Conservation (phyloP, 768 basidiomycete species). For the Chalciporus piperatus region DNA sequence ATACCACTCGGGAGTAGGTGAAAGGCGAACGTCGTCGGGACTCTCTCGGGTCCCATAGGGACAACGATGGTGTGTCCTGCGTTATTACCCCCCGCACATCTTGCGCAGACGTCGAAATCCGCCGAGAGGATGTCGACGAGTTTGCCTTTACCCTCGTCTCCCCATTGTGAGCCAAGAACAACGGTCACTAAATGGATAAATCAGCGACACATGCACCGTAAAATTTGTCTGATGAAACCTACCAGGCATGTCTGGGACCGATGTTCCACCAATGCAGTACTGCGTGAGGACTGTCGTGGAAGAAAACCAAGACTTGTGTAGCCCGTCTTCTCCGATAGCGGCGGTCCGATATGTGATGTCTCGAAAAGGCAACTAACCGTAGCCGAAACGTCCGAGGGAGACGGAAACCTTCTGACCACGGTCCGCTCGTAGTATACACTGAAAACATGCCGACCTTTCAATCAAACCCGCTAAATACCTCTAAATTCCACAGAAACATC, state of each 20-base stretch:
- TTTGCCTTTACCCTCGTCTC: conserved; percentile 93
- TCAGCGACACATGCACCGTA: conserved; percentile 8
- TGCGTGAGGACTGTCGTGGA: conserved; percentile 13
- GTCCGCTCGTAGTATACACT: too few relatives aligned
- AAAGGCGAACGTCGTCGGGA: conserved; percentile 88
- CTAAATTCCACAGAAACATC: conserved; percentile 36
- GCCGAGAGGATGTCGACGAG: conserved; percentile 95
- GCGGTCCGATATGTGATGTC: not conserved
- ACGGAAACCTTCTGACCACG: too few relatives aligned
- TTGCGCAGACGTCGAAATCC: conserved; percentile 86
- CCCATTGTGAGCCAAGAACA: conserved; percentile 89
- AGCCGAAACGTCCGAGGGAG: too few relatives aligned
- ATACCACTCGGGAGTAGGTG: conserved; percentile 92
- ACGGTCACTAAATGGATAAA: conserved; percentile 48
- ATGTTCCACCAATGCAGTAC: not conserved
- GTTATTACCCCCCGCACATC: conserved; percentile 98
- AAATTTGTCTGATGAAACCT: not conserved
- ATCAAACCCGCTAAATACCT: conserved; percentile 36
- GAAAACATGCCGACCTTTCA: conserved; percentile 58
- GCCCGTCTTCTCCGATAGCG: not conserved
- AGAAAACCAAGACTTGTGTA: not conserved
- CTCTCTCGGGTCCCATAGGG: conserved; percentile 61
- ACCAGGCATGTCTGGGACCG: conserved; percentile 23
- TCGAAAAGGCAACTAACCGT: conserved; percentile 15
- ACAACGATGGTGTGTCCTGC: conserved; percentile 98